Evolutionary conservation across 2,329 filamentous ascomycete species (phyloP), one percentile per base, ranked within the genome.

Genomic region (Neofusicoccum laricinum): DNA sequence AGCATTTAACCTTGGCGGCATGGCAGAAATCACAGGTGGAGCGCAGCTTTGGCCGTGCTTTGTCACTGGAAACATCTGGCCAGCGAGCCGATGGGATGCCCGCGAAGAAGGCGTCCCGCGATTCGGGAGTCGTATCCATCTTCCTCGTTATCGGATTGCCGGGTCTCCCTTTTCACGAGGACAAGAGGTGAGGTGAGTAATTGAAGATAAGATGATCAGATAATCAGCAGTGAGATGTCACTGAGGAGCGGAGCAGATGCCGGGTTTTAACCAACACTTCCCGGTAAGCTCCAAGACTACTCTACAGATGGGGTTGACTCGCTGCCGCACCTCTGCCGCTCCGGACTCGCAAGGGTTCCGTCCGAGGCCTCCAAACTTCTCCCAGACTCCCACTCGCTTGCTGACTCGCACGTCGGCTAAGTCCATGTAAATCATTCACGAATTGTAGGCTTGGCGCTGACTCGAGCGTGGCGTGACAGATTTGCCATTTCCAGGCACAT

Each of bases 21-120:
- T 64, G 61, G 30, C 61, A 64, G 21, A 53, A 46, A 41, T 64
- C 50, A 34, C 61, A 64, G n/a, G 61, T 50, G 3, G 61, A 49
- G 40, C 61, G 61, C 14, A 64, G 50, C 51, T 64, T 64, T 17
- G 30, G 49, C 21, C 21, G 32, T 43, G 59, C 11, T 62, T 32
- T 40, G 25, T 50, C 25, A 41, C 36, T n/a, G 5, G 38, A 11
- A 2, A 11, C n/a, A 21, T 25, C 14, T 15, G 15, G 19, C 36
- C 38, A 32, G 19, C 12, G 36, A 40, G 19, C 46, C 32, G 21
- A 41, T 11, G 36, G 45, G 34, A 15, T 30, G 21, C 12, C 10
- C 11, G 19, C n/a, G 32, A 41, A 41, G 46, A 43, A 43, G 59
- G 30, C 15, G 45, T 7, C 21, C 17, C 14, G 17, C 12, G 46